A percentile compares a stretch with the other conserved stretches of the same genome.
These are phyloP conservation scores for Yarrowia porcina DNA, from an alignment of 805 yeast species.

Conservation along the genomic window DNA sequence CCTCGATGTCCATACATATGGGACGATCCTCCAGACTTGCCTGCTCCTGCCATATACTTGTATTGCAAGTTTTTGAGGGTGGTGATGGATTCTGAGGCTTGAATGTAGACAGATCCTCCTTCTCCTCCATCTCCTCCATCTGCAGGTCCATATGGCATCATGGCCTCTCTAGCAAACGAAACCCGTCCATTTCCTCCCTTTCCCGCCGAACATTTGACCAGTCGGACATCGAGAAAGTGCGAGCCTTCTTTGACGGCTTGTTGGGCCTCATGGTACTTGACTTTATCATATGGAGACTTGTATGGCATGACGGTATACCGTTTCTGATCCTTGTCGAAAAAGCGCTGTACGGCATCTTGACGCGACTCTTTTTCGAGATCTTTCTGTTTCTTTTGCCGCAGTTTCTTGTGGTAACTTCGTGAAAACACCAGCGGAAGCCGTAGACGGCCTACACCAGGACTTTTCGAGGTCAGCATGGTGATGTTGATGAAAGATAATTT, in stretches of 20 bases:
- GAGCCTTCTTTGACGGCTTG: conserved; percentile 22
- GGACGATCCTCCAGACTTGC: conserved; percentile 64
- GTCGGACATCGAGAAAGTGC: conserved; percentile 52
- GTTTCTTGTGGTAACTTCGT: conserved; percentile 12
- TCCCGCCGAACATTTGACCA: conserved; percentile 69
- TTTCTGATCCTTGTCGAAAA: conserved; percentile 20
- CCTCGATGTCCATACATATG: conserved; percentile 90
- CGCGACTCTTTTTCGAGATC: conserved; percentile 18
- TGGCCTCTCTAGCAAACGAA: conserved; percentile 83
- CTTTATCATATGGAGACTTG: conserved; percentile 22
- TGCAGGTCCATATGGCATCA: conserved; percentile 85
- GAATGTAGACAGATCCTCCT: conserved; percentile 85
- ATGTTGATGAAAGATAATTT: conserved; percentile 3
- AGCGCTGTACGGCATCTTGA: conserved; percentile 9
- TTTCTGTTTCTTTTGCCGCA: background rate
- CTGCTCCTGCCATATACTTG: conserved; percentile 68
- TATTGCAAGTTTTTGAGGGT: conserved; percentile 68
- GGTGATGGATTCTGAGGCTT: conserved; percentile 68
- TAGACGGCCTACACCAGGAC: conserved; percentile 1
- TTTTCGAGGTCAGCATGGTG: conserved; percentile 7
- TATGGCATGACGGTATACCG: conserved; percentile 10
- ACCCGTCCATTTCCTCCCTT: conserved; percentile 86
- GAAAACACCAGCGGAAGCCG: conserved; percentile 20
- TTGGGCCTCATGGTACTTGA: conserved; percentile 26
- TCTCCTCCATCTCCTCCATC: conserved; percentile 99